A percentile compares a stretch with the other conserved stretches of the same genome.
Conservation (phyloP, 2,329 filamentous ascomycete species). For the Aspergillus quadricinctus region DNA sequence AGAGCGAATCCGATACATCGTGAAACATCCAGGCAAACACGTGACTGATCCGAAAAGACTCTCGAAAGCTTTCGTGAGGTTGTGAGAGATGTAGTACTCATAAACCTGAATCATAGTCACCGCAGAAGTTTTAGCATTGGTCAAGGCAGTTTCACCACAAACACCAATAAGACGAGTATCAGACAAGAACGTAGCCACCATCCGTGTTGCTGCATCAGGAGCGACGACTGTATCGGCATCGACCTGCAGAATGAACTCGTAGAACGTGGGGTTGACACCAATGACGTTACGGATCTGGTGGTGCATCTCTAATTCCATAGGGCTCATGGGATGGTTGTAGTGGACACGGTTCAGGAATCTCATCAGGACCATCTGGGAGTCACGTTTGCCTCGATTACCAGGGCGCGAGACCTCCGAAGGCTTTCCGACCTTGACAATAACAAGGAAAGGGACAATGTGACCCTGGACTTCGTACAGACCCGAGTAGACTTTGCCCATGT, state of each 20-base stretch:
- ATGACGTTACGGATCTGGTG: constrained; percentile 99
- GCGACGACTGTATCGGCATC: constrained; percentile 96
- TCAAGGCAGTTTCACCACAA: constrained; percentile 90
- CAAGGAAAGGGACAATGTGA: constrained; percentile 95
- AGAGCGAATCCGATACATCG: constrained; percentile 95
- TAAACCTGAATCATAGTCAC: constrained; percentile 99
- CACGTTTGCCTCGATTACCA: constrained; percentile 97
- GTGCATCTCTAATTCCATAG: constrained; percentile 95
- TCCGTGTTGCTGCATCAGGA: constrained; percentile 81
- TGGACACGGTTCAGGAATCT: constrained; percentile 98
- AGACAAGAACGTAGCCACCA: constrained; percentile 84
- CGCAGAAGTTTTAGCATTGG: constrained; percentile 87
- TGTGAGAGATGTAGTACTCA: constrained; percentile 99
- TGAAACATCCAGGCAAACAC: constrained; percentile 97
- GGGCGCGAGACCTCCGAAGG: constrained; percentile 69
- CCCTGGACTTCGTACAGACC: constrained; percentile 96
- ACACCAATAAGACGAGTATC: constrained; percentile 91
- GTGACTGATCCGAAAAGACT: constrained; percentile 96
- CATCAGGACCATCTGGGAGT: constrained; percentile 98
- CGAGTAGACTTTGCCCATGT: constrained; percentile 99
- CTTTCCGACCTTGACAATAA: constrained; percentile 92
- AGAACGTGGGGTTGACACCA: constrained; percentile 96
- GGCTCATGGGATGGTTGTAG: constrained; percentile 95
- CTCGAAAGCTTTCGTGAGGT: constrained; percentile 94
- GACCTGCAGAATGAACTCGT: constrained; percentile 94